phyloP scores from a whole-genome alignment of 2,329 filamentous ascomycete species.

The Rhynchosporium secalis region DNA sequence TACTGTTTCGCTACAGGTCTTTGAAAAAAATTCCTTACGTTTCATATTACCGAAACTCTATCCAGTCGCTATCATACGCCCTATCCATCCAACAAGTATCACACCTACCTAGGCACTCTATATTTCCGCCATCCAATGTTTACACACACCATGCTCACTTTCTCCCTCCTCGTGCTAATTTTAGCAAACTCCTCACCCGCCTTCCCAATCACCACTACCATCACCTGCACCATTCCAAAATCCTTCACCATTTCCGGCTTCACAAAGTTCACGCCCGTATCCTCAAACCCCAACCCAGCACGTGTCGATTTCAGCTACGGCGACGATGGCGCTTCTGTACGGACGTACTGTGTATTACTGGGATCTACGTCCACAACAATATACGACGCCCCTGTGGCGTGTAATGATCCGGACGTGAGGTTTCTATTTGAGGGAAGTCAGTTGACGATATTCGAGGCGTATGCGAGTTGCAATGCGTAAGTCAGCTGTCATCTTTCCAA shows the following conservation, averaged over 20 bases:
- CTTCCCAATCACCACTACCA: constrained; percentile 12
- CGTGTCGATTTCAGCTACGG: constrained; percentile 22
- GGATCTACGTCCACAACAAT: constrained; percentile 13
- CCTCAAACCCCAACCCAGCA: constrained; percentile 18
- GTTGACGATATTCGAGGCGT: constrained; percentile 12
- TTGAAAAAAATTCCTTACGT: too few relatives aligned
- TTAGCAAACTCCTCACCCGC: constrained; percentile 17
- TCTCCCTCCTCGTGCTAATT: neutral
- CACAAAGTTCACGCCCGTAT: constrained; percentile 26
- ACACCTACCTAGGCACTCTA: neutral
- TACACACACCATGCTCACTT: neutral
- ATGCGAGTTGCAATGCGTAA: constrained; percentile 15
- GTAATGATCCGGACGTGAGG: constrained; percentile 17
- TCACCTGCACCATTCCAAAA: constrained; percentile 10
- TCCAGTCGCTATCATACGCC: too few relatives aligned
- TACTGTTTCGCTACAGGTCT: too few relatives aligned
- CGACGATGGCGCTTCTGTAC: constrained; percentile 7
- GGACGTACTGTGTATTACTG: neutral
- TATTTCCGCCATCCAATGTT: too few relatives aligned
- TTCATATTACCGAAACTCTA: too few relatives aligned
- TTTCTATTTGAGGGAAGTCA: constrained; percentile 12
- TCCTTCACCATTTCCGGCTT: constrained; percentile 28
- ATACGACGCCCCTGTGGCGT: constrained; percentile 2
- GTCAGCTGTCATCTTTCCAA: neutral
- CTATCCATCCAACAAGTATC: neutral